Percentiles rank a stretch among this genome's conserved stretches.
phyloP scores from a whole-genome alignment of 23 red algal genomes.

The Agarophyton chilense region DNA sequence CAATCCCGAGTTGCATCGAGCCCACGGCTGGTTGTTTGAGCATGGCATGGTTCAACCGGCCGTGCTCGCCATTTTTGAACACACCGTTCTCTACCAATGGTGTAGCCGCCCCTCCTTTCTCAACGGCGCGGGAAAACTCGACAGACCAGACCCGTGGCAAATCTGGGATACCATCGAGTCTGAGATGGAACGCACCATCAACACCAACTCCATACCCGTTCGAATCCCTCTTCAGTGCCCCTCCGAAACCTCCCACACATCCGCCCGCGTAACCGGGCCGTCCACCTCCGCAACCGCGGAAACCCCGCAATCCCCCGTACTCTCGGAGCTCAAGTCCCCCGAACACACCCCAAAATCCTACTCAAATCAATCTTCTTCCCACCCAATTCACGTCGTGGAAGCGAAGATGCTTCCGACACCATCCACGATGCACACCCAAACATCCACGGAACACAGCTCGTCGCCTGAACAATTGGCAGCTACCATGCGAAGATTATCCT shows the following conservation, averaged over 20 bases:
- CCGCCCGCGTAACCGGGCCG: not conserved
- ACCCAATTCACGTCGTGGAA: not conserved
- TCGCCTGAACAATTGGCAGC: not conserved
- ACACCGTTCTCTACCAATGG: slow-evolving; percentile 55
- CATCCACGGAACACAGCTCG: not conserved
- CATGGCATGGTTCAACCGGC: slow-evolving; percentile 74
- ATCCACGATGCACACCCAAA: not conserved
- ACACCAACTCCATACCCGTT: not conserved
- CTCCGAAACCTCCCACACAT: not conserved
- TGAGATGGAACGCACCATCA: slow-evolving; percentile 16
- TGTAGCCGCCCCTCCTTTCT: slow-evolving; percentile 34
- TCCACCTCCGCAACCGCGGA: not conserved
- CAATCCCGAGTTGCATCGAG: slow-evolving; percentile 36
- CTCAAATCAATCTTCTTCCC: no score
- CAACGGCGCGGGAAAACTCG: slow-evolving; percentile 61
- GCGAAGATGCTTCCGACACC: not conserved
- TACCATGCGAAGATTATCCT: no score
- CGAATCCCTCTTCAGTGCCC: not conserved
- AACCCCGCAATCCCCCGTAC: not conserved
- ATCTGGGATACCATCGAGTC: slow-evolving; percentile 63
- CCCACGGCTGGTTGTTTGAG: slow-evolving; percentile 61
- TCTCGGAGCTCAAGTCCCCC: not conserved
- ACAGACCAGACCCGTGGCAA: slow-evolving; percentile 59
- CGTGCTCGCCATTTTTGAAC: slow-evolving; percentile 38
- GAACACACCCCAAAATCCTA: no score